phyloP scores from a whole-genome alignment of 495 filamentous ascomycete species.

The Astrocystis sublimbata region DNA sequence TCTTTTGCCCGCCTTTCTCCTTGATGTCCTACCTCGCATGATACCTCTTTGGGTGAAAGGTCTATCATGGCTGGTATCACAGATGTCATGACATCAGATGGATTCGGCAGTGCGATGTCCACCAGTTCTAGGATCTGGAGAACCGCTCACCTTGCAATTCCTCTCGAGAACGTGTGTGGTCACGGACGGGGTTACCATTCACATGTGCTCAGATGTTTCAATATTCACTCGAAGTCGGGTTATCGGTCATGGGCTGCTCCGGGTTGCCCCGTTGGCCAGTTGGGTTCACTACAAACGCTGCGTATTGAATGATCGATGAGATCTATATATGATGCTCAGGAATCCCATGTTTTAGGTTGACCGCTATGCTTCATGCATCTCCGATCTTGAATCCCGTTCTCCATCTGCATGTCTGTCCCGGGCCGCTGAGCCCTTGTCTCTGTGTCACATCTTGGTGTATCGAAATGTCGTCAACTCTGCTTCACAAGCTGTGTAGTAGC shows the following conservation, averaged over 20 bases:
- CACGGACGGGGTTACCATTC: constrained; percentile 8
- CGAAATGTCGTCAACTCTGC: constrained; percentile 18
- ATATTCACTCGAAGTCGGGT: background rate
- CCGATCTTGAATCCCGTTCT: background rate
- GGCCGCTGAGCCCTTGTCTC: constrained; percentile 14
- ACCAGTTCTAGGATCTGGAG: background rate
- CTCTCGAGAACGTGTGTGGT: constrained; percentile 13
- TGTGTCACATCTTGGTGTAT: constrained; percentile 18
- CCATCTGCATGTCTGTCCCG: constrained; percentile 25
- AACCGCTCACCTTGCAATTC: background rate
- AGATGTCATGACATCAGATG: constrained; percentile 25
- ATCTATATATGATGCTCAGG: constrained; percentile 6
- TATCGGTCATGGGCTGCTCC: background rate
- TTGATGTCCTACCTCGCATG: constrained; percentile 12
- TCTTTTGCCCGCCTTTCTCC: constrained; percentile 22
- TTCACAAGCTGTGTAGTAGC: constrained; percentile 25
- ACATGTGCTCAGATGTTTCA: constrained; percentile 10
- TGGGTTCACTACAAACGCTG: constrained; percentile 18
- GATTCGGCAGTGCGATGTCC: constrained; percentile 14
- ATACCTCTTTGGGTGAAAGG: constrained; percentile 24
- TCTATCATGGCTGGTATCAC: constrained; percentile 20
- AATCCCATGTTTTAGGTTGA: constrained; percentile 11
- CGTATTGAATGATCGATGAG: constrained; percentile 18
- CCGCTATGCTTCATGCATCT: constrained; percentile 21
- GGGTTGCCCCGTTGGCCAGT: background rate